These are phyloP conservation scores for Calonectria pauciramosa DNA, from an alignment of 2,329 filamentous ascomycete species.

Conservation along the genomic window DNA sequence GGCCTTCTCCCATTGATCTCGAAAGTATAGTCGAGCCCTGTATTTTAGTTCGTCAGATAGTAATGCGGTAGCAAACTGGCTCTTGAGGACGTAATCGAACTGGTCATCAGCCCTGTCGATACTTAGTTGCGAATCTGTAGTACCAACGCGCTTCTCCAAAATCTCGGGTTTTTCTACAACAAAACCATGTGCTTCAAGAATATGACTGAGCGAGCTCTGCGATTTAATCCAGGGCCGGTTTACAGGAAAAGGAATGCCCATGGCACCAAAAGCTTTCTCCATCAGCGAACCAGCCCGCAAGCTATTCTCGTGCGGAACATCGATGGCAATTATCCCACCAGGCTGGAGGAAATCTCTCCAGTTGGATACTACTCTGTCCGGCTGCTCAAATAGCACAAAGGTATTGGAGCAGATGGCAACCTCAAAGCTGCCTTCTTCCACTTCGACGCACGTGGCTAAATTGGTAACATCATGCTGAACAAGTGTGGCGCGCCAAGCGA, in stretches of 20 bases:
- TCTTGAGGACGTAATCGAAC: constrained; percentile 44
- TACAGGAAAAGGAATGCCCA: constrained; percentile 46
- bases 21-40: constrained; percentile 45
- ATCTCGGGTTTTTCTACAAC: constrained; percentile 42
- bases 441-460: constrained; percentile 36
- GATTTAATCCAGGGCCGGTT: constrained; percentile 48
- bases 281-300: constrained; percentile 42
- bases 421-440: constrained; percentile 46
- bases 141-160: constrained; percentile 45
- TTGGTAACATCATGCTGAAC: constrained; percentile 47
- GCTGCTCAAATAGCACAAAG: constrained; percentile 49
- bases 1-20: constrained; percentile 47
- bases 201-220: constrained; percentile 42
- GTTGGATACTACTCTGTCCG: constrained; percentile 41
- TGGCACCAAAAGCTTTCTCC: constrained; percentile 42
- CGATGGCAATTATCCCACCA: constrained; percentile 47
- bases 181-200: constrained; percentile 47
- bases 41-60: constrained; percentile 39
- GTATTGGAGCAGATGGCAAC: constrained; percentile 51
- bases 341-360: constrained; percentile 48
- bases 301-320: constrained; percentile 51
- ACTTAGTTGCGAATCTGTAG: constrained; percentile 38
- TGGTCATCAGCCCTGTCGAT: constrained; percentile 46
- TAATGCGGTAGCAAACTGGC: constrained; percentile 37
- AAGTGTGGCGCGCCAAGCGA: constrained; percentile 40